These are phyloP conservation scores for Talaromyces sp. DNA, from an alignment of 2,329 filamentous ascomycete genomes.

Conservation along the genomic window DNA sequence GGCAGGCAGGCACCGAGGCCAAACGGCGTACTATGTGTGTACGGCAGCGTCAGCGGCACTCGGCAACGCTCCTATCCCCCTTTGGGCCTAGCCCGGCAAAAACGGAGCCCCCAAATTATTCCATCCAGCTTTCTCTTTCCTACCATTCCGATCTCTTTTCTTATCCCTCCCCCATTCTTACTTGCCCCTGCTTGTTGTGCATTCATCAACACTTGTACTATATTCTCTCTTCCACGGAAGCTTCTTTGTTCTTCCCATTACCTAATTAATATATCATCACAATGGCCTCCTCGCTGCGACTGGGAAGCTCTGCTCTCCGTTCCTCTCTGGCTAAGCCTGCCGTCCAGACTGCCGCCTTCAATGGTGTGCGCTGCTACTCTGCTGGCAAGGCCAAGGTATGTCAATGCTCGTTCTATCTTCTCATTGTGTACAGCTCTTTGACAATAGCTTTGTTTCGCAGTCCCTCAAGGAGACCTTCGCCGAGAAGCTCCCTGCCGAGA, in stretches of 20 bases:
- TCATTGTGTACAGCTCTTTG: background rate
- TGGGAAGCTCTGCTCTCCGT: constrained; percentile 79
- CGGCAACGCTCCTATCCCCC: constrained; percentile 5
- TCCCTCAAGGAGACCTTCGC: constrained; percentile 98
- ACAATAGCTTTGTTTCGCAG: constrained; percentile 49
- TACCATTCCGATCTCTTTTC: constrained; percentile 35
- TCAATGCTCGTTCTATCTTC: constrained; percentile 14
- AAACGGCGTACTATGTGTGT: background rate
- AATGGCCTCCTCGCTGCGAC: constrained; percentile 82
- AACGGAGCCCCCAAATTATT: constrained; percentile 11
- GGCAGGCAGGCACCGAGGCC: constrained; percentile 4
- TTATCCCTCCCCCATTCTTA: constrained; percentile 26
- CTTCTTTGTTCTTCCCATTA: constrained; percentile 30
- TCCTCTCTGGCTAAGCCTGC: constrained; percentile 67
- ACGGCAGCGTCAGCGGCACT: constrained; percentile 11
- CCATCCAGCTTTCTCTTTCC: constrained; percentile 24
- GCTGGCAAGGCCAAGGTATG: constrained; percentile 79
- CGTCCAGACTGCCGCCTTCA: constrained; percentile 71
- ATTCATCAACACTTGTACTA: constrained; percentile 17
- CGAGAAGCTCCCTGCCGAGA: constrained; percentile 90
- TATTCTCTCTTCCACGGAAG: constrained; percentile 16
- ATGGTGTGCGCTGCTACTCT: constrained; percentile 85
- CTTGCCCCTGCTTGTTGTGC: background rate
- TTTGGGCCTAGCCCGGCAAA: constrained; percentile 14
- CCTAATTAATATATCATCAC: constrained; percentile 37